Percentiles rank a stretch among this genome's conserved stretches.
phyloP scores from a whole-genome alignment of 1,284 basidiomycete genomes.

The Phylloporus sp. region DNA sequence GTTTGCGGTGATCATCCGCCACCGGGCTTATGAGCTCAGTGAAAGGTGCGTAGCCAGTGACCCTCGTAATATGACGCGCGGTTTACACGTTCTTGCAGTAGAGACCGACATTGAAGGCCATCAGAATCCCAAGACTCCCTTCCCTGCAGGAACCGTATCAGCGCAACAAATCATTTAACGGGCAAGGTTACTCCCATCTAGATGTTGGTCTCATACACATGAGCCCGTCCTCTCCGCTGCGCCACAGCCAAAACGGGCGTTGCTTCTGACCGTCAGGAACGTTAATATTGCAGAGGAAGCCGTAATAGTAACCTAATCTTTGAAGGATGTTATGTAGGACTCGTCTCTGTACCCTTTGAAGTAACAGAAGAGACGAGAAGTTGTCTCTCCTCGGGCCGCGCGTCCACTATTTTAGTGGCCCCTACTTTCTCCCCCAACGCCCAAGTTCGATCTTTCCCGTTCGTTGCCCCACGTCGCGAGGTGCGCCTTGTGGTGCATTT shows the following conservation, averaged over 20 bases:
- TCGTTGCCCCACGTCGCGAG: slow-evolving; percentile 11
- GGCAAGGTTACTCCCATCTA: no score
- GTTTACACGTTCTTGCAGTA: neutral
- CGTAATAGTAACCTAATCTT: slow-evolving; percentile 37
- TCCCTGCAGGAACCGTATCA: slow-evolving; percentile 33
- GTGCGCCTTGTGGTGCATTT: slow-evolving; percentile 11
- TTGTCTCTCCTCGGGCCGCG: slow-evolving; percentile 25
- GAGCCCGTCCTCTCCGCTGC: neutral
- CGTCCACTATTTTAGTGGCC: slow-evolving; percentile 29
- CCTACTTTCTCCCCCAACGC: neutral
- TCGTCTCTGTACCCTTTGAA: slow-evolving; percentile 15
- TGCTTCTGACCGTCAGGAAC: slow-evolving; percentile 17
- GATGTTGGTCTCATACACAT: neutral
- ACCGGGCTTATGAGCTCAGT: slow-evolving; percentile 21
- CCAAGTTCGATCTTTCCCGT: neutral
- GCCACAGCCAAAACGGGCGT: slow-evolving; percentile 1
- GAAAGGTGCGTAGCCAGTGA: slow-evolving; percentile 12
- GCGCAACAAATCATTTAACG: slow-evolving; percentile 24
- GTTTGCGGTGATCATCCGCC: slow-evolving; percentile 28
- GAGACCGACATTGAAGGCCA: slow-evolving; percentile 19
- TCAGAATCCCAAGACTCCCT: slow-evolving; percentile 25
- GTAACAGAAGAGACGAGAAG: slow-evolving; percentile 32
- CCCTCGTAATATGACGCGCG: neutral
- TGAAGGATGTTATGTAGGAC: slow-evolving; percentile 32
- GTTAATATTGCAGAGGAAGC: slow-evolving; percentile 15